A percentile compares a stretch with the other conserved stretches of the same genome.
Evolutionary conservation across 192 early-diverging fungal species (phyloP).

Genomic region (Gonapodya prolifera): DNA sequence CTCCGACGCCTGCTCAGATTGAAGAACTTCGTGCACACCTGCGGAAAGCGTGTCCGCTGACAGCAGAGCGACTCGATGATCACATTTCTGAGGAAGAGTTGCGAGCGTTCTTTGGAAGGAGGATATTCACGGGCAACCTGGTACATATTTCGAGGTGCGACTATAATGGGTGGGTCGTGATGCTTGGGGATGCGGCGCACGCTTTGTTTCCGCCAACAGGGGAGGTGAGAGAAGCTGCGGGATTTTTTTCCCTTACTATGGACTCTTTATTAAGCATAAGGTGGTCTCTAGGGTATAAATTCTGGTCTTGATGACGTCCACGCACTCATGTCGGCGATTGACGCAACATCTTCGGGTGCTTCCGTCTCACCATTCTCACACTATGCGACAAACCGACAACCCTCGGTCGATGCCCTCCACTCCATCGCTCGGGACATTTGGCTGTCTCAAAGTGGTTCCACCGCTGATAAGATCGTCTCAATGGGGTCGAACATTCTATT

Average conservation of each 20-base stretch:
- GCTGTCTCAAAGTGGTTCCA: not conserved
- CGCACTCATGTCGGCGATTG: not conserved
- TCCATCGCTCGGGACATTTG: not conserved
- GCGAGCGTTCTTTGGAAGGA: not conserved
- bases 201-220: not conserved
- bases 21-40: not conserved
- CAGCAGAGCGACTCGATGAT: not conserved
- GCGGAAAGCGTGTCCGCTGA: not conserved
- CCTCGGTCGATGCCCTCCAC: not conserved
- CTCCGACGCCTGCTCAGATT: not conserved
- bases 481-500: not conserved
- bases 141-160: not conserved
- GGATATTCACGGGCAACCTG: not conserved
- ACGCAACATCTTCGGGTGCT: not conserved
- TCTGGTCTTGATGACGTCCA: not conserved
- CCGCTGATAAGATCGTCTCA: not conserved
- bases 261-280: too few relatives aligned
- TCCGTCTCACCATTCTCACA: not conserved
- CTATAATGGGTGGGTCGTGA: not conserved
- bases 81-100: not conserved
- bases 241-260: not conserved
- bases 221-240: not conserved
- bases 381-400: not conserved
- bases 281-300: not conserved
- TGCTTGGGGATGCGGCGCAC: conserved; percentile 3